Percentiles rank a stretch among this genome's conserved stretches.
These are phyloP conservation scores for Purshia tridentata DNA, from an alignment of 306 rosid species.

Conservation along the genomic window DNA sequence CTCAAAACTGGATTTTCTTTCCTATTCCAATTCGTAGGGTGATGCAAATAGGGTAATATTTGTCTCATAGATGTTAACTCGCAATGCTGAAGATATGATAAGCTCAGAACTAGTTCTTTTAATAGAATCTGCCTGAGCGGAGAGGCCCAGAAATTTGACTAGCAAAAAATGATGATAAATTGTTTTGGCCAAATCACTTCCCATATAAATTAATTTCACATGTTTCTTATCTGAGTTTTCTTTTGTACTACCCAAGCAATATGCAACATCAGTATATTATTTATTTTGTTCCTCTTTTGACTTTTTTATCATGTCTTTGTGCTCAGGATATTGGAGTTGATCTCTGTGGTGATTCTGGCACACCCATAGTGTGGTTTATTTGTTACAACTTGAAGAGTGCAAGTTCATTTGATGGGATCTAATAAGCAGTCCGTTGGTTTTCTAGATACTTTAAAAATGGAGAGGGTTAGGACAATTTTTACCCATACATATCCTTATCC, in stretches of 20 bases:
- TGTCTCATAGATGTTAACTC: background rate
- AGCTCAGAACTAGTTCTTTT: background rate
- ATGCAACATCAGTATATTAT: background rate
- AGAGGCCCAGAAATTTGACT: background rate
- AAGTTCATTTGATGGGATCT: slow-evolving; percentile 49
- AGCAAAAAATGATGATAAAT: background rate
- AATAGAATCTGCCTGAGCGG: background rate
- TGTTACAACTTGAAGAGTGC: slow-evolving; percentile 23
- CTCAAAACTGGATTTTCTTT: background rate
- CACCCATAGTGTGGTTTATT: slow-evolving; percentile 26
- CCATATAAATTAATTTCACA: background rate
- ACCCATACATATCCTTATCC: slow-evolving; percentile 89
- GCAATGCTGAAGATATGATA: background rate
- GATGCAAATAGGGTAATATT: background rate
- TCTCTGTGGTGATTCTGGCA: slow-evolving; percentile 29
- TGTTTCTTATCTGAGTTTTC: background rate
- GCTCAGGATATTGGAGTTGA: slow-evolving; percentile 42
- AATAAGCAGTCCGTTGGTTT: slow-evolving; percentile 51
- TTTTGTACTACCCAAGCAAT: background rate
- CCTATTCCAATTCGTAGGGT: background rate
- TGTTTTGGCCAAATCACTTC: background rate
- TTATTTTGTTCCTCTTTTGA: background rate
- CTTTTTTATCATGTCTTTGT: background rate
- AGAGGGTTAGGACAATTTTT: slow-evolving; percentile 85
- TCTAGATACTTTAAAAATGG: slow-evolving; percentile 79